These are phyloP conservation scores for Yarrowia galli DNA, from an alignment of 1,139 yeast species.

Conservation along the genomic window DNA sequence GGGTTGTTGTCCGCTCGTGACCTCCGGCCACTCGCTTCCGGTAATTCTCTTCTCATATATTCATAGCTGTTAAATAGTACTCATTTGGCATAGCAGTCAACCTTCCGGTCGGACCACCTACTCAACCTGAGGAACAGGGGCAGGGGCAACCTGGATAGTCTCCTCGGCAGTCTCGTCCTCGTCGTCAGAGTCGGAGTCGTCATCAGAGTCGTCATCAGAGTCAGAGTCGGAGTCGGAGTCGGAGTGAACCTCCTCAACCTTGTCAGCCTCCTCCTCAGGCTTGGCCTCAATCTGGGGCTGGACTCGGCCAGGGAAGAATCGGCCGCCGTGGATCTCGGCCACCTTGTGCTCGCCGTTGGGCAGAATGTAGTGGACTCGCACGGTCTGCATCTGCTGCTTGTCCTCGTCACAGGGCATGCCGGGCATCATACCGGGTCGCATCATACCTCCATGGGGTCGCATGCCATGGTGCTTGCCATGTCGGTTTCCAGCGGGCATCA, in stretches of 20 bases:
- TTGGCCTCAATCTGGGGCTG: not conserved
- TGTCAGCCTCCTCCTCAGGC: not conserved
- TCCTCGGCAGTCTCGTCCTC: not conserved
- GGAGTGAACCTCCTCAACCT: not conserved
- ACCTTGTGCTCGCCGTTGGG: slow-evolving; percentile 36
- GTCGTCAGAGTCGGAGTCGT: slow-evolving; percentile 15
- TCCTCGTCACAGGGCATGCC: slow-evolving; percentile 26
- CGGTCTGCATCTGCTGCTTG: slow-evolving; percentile 18
- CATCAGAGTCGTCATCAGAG: slow-evolving; percentile 23
- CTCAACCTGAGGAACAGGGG: slow-evolving; percentile 30
- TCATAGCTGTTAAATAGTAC: slow-evolving; percentile 1
- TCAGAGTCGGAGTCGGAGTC: slow-evolving; percentile 9
- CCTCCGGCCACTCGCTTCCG: too few relatives aligned
- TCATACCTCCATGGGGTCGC: slow-evolving; percentile 23
- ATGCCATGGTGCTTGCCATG: slow-evolving; percentile 13
- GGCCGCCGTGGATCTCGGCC: slow-evolving; percentile 37
- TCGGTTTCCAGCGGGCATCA: slow-evolving; percentile 18
- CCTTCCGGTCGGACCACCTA: not conserved
- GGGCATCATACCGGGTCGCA: slow-evolving; percentile 26
- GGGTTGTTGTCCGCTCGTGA: too few relatives aligned
- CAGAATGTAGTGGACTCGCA: slow-evolving; percentile 33
- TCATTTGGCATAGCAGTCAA: not conserved
- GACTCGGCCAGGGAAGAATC: slow-evolving; percentile 24
- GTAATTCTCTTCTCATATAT: not conserved
- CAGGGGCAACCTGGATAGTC: slow-evolving; percentile 18